phyloP scores from a whole-genome alignment of 805 yeast genomes.

The Vanderwaltozyma verrucispora region DNA sequence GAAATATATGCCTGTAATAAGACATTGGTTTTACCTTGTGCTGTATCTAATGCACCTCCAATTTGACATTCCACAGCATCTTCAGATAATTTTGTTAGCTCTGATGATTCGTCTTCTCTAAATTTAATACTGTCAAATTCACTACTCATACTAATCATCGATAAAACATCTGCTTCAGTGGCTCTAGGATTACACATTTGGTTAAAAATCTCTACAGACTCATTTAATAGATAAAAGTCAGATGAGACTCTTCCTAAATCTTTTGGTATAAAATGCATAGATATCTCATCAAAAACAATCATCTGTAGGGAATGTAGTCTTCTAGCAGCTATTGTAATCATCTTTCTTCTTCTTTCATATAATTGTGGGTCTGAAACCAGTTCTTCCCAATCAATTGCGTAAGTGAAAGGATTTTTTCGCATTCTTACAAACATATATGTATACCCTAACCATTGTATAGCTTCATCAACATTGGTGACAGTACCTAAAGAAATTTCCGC shows the following conservation, averaged over 20 bases:
- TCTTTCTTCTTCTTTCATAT: conserved; percentile 57
- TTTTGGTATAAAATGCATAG: conserved; percentile 70
- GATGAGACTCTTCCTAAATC: conserved; percentile 93
- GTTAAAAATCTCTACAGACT: conserved; percentile 82
- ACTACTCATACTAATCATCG: conserved; percentile 83
- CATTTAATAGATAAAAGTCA: conserved; percentile 79
- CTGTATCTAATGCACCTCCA: conserved; percentile 61
- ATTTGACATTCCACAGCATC: conserved; percentile 67
- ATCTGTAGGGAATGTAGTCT: conserved; percentile 79
- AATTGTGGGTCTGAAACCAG: conserved; percentile 73
- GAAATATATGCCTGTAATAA: conserved; percentile 84
- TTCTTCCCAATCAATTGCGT: conserved; percentile 85
- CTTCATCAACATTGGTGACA: conserved; percentile 90
- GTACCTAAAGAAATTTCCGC: conserved; percentile 96
- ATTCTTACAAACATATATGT: conserved; percentile 90
- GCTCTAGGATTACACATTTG: conserved; percentile 75
- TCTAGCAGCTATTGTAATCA: conserved; percentile 74
- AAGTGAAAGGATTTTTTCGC: conserved; percentile 87
- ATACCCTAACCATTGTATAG: conserved; percentile 95
- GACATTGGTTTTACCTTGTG: conserved; percentile 81
- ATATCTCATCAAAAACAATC: conserved; percentile 83
- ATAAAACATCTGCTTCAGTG: conserved; percentile 82
- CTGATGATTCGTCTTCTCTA: conserved; percentile 78
- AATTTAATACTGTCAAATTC: conserved; percentile 87
- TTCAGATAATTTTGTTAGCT: conserved; percentile 53